Evolutionary conservation across 2,329 filamentous ascomycete species (phyloP), one percentile per base, ranked within the genome.

Genomic region (Neoascochyta sp.): DNA sequence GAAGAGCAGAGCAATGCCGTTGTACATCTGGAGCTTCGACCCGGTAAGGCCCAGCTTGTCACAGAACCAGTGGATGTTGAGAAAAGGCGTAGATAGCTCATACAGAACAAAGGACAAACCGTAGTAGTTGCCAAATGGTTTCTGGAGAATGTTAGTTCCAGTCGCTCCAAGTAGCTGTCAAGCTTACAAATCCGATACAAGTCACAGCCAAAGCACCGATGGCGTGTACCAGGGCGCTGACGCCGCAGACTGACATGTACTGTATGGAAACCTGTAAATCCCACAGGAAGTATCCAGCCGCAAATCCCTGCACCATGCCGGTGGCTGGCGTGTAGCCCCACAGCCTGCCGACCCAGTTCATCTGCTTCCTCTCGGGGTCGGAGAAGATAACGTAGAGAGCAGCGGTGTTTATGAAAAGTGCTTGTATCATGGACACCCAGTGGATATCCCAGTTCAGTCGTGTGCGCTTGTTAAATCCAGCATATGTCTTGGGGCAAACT

Each of bases 11-110:
- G 76, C 60, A 36, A 87, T 70, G 43, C 86, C 86, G 50, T 92
- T 90, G 64, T 85, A 81, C 10, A 89, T 73, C 64, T 92, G 86
- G 12, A 77, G 65, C 35, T 70, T 71, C 11, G 81, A 80, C 15
- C 86, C 86, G 1, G 86, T 92, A 70, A 86, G 78, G 48, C 78
- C 73, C 24, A 90, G 66, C 68, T 92, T 92, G 67, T 92, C 86
- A 64, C 83, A 85, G 68, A 92, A 90, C 86, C 86, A 92, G 69
- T 92, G 86, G 53, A 90, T 73, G 58, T 92, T 92, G 38, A 92
- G 73, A 62, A 92, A 89, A 3, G 86, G 85, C 1, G 82, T 84
- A 9, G 84, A 89, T 11, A 92, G 74, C 63, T 92, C 86, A 75
- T 87, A 92, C 31, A 92, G 79, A 49, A 92, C 84, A 63, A 92